Evolutionary conservation across 768 basidiomycete genomes (phyloP), one percentile per base, ranked within the genome.

Genomic region (Pilatotrama ljubarskyi): DNA sequence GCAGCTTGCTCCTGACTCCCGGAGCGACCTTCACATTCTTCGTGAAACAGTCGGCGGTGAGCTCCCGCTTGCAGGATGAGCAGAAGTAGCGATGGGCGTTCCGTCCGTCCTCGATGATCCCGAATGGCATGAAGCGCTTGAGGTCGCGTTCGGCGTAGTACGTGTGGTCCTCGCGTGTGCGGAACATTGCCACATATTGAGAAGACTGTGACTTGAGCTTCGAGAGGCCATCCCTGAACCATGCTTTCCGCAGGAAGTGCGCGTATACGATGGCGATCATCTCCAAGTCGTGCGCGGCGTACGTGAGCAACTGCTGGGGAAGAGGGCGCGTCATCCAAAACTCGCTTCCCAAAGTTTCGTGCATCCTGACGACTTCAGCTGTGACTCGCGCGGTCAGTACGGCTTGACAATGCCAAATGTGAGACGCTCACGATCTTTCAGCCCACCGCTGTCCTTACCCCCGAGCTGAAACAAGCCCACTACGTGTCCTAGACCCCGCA

Each of bases 221-320:
- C 26, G 15, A 10, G 20, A 40, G 24, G 24, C 20, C 41, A 22
- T n/a, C 15, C 11, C 54, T 51, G 24, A 70, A 56, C 61, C 66
- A 70, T 8, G 58, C 59, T 22, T 51, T 52, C 13, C 24, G 35
- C 32, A 41, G 22, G 57, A 80, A 79, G 47, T 73, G 64, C 5
- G 69, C 65, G 64, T 76, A 75, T 22, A 80, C 70, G 1, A 67
- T 59, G 11, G 66, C 69, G 53, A 80, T 75, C 58, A 78, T 69
- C 29, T 71, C 69, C 47, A 79, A 74, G 65, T 80, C 79, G 59
- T 75, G 73, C 5, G 78, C 76, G 2, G 79, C 78, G 36, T 80
- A 80, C 17, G 69, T 66, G 24, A 78, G 69, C 29, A 80, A 71
- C 14, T 70, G 66, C 0, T 69, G 40, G 5, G 67, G n/a, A 38